phyloP scores from a whole-genome alignment of 768 basidiomycete species.

The Coprinopsis marcescibilis region DNA sequence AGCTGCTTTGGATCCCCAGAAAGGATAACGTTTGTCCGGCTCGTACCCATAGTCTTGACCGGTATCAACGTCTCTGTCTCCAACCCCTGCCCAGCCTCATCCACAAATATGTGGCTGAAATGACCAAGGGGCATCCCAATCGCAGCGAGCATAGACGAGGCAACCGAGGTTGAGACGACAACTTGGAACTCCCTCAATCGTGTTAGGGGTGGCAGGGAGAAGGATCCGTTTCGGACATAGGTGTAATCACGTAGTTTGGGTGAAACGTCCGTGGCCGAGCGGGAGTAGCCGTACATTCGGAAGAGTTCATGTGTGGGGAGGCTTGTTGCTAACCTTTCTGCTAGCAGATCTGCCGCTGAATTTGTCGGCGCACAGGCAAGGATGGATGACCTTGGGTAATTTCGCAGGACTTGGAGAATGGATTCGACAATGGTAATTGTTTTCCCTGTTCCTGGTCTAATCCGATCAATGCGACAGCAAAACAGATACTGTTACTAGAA shows the following conservation, averaged over 20 bases:
- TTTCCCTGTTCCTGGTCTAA: constrained; percentile 61
- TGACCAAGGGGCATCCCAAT: constrained; percentile 57
- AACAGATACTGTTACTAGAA: background rate
- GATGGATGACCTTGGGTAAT: constrained; percentile 33
- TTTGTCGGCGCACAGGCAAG: constrained; percentile 63
- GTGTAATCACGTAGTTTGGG: constrained; percentile 35
- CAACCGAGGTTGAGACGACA: constrained; percentile 61
- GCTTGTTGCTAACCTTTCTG: constrained; percentile 32
- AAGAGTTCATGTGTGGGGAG: constrained; percentile 36
- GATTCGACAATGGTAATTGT: constrained; percentile 60
- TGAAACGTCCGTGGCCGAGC: constrained; percentile 39
- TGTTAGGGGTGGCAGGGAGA: constrained; percentile 34
- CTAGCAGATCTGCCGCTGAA: constrained; percentile 58
- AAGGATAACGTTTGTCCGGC: constrained; percentile 50
- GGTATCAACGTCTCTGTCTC: constrained; percentile 62
- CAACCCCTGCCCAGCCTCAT: constrained; percentile 62
- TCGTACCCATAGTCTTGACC: constrained; percentile 53
- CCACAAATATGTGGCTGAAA: constrained; percentile 63
- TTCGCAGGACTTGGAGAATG: constrained; percentile 43
- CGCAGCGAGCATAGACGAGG: constrained; percentile 48
- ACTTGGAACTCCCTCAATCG: constrained; percentile 41
- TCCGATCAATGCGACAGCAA: background rate
- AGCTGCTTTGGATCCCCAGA: constrained; percentile 71
- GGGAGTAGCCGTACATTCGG: constrained; percentile 51
- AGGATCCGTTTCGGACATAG: constrained; percentile 27